phyloP scores from a whole-genome alignment of 768 basidiomycete genomes.

The Podaxis carcinomalis region DNA sequence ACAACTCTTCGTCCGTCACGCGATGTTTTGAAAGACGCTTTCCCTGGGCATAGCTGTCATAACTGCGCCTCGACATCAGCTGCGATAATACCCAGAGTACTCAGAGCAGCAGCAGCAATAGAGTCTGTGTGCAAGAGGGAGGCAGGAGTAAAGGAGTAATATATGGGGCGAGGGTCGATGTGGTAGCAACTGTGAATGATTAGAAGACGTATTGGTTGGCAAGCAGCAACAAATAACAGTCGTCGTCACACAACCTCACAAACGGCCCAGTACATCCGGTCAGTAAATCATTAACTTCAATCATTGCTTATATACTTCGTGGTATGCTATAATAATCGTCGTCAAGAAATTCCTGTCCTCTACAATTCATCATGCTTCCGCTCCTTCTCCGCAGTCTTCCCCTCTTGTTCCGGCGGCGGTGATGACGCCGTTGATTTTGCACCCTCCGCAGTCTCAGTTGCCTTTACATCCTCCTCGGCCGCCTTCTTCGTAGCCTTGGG shows the following conservation, averaged over 20 bases:
- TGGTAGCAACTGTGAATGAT: not conserved
- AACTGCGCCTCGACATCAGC: constrained; percentile 72
- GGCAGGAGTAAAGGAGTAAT: not conserved
- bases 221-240: constrained; percentile 11
- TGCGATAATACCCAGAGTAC: constrained; percentile 11
- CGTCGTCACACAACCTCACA: not conserved
- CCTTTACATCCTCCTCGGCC: constrained; percentile 5
- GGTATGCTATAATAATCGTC: constrained; percentile 1
- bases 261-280: not conserved
- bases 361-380: constrained; percentile 22
- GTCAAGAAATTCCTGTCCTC: not conserved
- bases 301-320: constrained; percentile 8
- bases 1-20: constrained; percentile 81
- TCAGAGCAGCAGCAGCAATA: not conserved
- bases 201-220: not conserved
- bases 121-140: not conserved
- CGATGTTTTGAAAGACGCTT: constrained; percentile 71
- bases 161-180: not conserved
- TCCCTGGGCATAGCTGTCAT: constrained; percentile 66
- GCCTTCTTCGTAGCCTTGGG: constrained; percentile 31
- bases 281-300: constrained; percentile 4
- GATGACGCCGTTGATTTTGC: not conserved
- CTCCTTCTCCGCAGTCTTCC: constrained; percentile 10
- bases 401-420: constrained; percentile 9
- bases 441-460: constrained; percentile 15